phyloP scores from a whole-genome alignment of 306 rosid species.

The Gleditsia sinensis region DNA sequence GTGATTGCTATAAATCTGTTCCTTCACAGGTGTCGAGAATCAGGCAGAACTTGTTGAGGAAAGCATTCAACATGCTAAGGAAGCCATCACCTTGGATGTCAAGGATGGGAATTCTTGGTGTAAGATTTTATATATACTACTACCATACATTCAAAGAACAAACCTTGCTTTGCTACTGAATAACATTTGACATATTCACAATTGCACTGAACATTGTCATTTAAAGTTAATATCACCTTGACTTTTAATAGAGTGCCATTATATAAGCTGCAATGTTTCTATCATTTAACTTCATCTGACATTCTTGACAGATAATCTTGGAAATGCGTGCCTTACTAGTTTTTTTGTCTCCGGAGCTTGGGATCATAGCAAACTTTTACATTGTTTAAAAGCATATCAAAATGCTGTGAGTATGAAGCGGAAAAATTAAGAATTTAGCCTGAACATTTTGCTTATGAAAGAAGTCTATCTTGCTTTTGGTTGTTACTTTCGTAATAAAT shows the following conservation, averaged over 20 bases:
- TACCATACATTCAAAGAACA: neutral
- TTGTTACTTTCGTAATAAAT: neutral
- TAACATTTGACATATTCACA: conserved; percentile 6
- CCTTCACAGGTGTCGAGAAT: conserved; percentile 69
- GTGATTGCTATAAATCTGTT: conserved; percentile 21
- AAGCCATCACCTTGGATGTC: conserved; percentile 90
- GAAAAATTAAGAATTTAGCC: conserved; percentile 32
- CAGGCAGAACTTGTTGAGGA: conserved; percentile 86
- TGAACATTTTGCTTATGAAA: conserved; percentile 24
- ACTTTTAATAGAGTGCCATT: neutral
- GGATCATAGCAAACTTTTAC: conserved; percentile 84
- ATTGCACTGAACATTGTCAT: neutral
- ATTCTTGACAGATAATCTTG: conserved; percentile 77
- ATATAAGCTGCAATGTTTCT: neutral
- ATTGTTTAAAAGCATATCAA: conserved; percentile 93
- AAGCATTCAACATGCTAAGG: conserved; percentile 93
- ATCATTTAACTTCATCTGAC: conserved; percentile 22
- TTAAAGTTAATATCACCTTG: neutral
- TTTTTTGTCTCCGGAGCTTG: conserved; percentile 92
- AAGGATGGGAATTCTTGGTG: conserved; percentile 97
- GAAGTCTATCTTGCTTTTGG: conserved; percentile 24
- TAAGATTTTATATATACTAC: conserved; percentile 47
- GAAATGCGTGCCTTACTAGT: conserved; percentile 92
- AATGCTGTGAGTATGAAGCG: conserved; percentile 83
- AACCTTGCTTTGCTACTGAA: conserved; percentile 1